phyloP scores from a whole-genome alignment of 164 flowering plant species.

The Saururus chinensis region DNA sequence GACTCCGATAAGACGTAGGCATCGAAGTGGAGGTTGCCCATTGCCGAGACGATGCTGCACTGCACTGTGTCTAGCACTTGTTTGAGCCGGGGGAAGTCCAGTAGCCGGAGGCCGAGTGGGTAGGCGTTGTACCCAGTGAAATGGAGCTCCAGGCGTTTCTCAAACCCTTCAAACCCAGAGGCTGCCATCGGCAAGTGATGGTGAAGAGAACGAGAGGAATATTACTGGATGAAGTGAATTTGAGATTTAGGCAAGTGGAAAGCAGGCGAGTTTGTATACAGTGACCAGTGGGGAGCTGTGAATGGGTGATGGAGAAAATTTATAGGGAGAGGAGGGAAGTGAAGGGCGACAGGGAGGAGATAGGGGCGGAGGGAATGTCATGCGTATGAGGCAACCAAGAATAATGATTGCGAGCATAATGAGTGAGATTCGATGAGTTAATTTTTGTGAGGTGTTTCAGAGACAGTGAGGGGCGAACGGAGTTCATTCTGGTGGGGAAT shows the following conservation, averaged over 20 bases:
- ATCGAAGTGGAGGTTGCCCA: slow-evolving; percentile 58
- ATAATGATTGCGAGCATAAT: slow-evolving; percentile 47
- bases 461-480: slow-evolving; percentile 35
- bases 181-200: slow-evolving; percentile 34
- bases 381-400: slow-evolving; percentile 82
- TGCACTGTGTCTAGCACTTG: slow-evolving; percentile 59
- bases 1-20: slow-evolving; percentile 92
- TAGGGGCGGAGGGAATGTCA: slow-evolving; percentile 22
- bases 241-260: no score
- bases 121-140: slow-evolving; percentile 47
- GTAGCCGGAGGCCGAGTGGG: slow-evolving; percentile 44
- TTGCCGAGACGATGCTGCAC: slow-evolving; percentile 82
- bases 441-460: slow-evolving; percentile 22
- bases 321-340: neutral
- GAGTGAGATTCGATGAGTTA: slow-evolving; percentile 38
- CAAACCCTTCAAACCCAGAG: slow-evolving; percentile 82
- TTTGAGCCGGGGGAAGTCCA: slow-evolving; percentile 34
- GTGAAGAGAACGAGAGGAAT: neutral
- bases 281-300: slow-evolving; percentile 7
- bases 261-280: slow-evolving; percentile 1
- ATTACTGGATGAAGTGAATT: slow-evolving; percentile 12
- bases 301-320: neutral
- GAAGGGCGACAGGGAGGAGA: slow-evolving; percentile 3
- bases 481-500: slow-evolving; percentile 23
- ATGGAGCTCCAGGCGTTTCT: slow-evolving; percentile 76